Evolutionary conservation across 805 yeast species (phyloP).

Genomic region (Myxozyma sirexii): DNA sequence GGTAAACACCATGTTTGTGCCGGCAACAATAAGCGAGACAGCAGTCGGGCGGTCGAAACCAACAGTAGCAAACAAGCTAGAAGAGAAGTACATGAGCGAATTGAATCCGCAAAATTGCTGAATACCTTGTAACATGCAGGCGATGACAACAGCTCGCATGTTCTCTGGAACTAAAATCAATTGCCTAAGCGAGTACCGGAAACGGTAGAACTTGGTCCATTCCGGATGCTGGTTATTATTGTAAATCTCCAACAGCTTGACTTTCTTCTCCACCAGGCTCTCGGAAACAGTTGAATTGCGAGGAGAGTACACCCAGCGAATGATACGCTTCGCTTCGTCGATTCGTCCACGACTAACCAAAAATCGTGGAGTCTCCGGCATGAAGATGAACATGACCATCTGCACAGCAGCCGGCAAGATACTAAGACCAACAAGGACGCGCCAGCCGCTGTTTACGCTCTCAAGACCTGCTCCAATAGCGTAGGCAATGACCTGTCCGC

Average conservation of each 20-base stretch:
- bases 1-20: slow-evolving; percentile 90
- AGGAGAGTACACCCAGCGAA: slow-evolving; percentile 57
- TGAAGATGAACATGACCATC: slow-evolving; percentile 71
- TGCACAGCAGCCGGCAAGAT: slow-evolving; percentile 85
- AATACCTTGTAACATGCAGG: slow-evolving; percentile 92
- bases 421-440: slow-evolving; percentile 86
- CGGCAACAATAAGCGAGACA: slow-evolving; percentile 90
- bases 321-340: slow-evolving; percentile 67
- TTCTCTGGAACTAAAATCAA: slow-evolving; percentile 54
- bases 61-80: slow-evolving; percentile 87
- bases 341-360: slow-evolving; percentile 70
- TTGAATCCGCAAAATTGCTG: slow-evolving; percentile 98
- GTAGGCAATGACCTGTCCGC: slow-evolving; percentile 93
- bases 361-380: slow-evolving; percentile 95
- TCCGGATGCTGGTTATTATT: slow-evolving; percentile 29
- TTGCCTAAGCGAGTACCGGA: slow-evolving; percentile 41
- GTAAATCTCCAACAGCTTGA: slow-evolving; percentile 57
- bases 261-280: slow-evolving; percentile 64
- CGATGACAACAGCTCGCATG: slow-evolving; percentile 83
- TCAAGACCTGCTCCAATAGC: slow-evolving; percentile 88
- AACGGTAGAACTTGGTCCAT: slow-evolving; percentile 19
- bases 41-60: slow-evolving; percentile 92
- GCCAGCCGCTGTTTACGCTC: slow-evolving; percentile 82
- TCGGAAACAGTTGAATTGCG: slow-evolving; percentile 55
- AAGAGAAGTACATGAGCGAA: slow-evolving; percentile 91